Evolutionary conservation across 768 basidiomycete genomes (phyloP), one percentile per base, ranked within the genome.

Genomic region (Russula dissimulans): DNA sequence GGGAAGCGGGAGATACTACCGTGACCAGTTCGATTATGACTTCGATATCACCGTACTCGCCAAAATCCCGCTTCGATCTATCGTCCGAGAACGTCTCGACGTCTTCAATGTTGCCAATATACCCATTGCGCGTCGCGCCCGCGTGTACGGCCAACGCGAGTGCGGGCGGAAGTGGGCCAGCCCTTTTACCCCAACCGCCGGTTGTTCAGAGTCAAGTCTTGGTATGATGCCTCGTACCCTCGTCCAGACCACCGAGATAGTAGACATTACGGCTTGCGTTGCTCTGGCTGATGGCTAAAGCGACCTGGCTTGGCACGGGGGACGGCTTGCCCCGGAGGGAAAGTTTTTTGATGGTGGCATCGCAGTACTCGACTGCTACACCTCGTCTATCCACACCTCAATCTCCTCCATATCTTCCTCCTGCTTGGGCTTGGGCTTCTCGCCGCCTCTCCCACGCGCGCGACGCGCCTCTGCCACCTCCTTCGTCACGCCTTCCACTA

Each of bases 181-280:
- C 86, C 69, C 90, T 90, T 81, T 95, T 98, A 59, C 95, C 95
- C 97, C 95, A 99, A 49, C 95, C 94, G 85, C 45, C 95, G 87
- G 72, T 93, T 91, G 77, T 93, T 95, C 60, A 98, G 78, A 26
- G 87, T 91, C 57, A 99, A 77, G 6, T 94, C 94, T 66, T 93
- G 88, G 70, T 85, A 88, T 1, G 87, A 85, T 15, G 95, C 93
- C 41, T 95, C 77, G 86, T 84, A 53, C 76, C 78, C 73, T 95
- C 91, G 44, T 95, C 94, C 43, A 99, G 77, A 17, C 92, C 92
- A 45, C 97, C 97, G 17, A 99, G 80, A 69, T 97, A n/a, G n/a
- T n/a, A 99, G 59, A 99, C 97, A 68, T 98, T 99, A 66, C 97
- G 77, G 66, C 89, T 93, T 2, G 97, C 97, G 66, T 92, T 93